Evolutionary conservation across 1,139 yeast species (phyloP), one percentile per base, ranked within the genome.

Genomic region (Starmera stellimalicola): DNA sequence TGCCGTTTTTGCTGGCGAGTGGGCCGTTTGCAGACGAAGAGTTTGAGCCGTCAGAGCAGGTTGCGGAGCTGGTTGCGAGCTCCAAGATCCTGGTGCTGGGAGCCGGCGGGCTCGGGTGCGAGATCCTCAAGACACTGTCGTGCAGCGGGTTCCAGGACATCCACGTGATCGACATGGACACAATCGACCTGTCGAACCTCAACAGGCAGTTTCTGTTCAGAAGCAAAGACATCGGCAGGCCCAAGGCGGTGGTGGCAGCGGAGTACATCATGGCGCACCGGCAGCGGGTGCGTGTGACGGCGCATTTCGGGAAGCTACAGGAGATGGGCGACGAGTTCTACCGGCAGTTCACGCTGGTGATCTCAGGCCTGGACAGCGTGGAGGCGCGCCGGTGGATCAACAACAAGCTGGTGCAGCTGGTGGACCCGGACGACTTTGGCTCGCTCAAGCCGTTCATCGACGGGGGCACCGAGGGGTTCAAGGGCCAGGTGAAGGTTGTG

Each of bases 51-150:
- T 62, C 63, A 2, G 38, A 42, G 1, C 50, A 45, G 6, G 58
- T 50, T 0, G 39, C 41, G 7, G 51, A 51, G 17, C 39, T 51
- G n/a, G 43, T 61, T 6, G 45, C 44, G 3, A 35, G 35, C 1
- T 41, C 62, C 31, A 60, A 55, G 40, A 50, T 63, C 8, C 48
- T 63, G 58, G 77, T 80, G 1, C 63, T 88, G 27, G 97, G 98
- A 0, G 96, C 97, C 1, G 97, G 97, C 2, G 98, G 98, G 0
- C 62, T 91, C 9, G 98, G 98, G 0, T 91, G 97, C 60, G 97
- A 91, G 57, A 77, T 91, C 25, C 60, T 91, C 33, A 88, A 88
- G 60, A 77, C 87, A 55, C 62, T 91, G 33, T 91, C 93, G 0
- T 62, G 83, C 35, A 66, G 79, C 3, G 94, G 95, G 4, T 82